phyloP scores from a whole-genome alignment of 768 basidiomycete species.

The Cubamyces lactineus region DNA sequence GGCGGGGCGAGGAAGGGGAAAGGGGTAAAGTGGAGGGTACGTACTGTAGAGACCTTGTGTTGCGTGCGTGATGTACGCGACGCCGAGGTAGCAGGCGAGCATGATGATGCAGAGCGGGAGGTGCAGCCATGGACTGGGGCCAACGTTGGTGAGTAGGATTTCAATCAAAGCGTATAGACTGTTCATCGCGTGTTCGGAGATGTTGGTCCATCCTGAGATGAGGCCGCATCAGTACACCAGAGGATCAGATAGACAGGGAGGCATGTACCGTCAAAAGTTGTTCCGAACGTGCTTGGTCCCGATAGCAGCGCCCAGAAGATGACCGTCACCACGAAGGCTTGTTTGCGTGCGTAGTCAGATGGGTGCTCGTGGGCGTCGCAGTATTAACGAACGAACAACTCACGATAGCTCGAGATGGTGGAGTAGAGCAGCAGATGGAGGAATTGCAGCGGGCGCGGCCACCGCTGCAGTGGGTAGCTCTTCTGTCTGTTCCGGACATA shows the following conservation, averaged over 20 bases:
- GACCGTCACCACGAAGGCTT: constrained; percentile 66
- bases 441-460: constrained; percentile 58
- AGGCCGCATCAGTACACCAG: constrained; percentile 7
- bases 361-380: too few species aligned
- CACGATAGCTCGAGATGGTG: constrained; percentile 60
- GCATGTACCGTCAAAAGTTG: constrained; percentile 43
- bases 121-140: constrained; percentile 55
- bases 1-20: background rate
- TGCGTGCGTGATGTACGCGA: constrained; percentile 68
- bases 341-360: background rate
- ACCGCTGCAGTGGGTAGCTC: constrained; percentile 59
- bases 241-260: background rate
- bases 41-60: constrained; percentile 68
- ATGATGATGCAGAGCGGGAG: constrained; percentile 51
- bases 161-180: constrained; percentile 59
- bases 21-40: constrained; percentile 29
- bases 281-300: constrained; percentile 44
- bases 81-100: constrained; percentile 59
- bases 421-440: constrained; percentile 57
- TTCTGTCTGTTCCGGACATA: constrained; percentile 40
- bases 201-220: constrained; percentile 56
- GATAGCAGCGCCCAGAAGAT: constrained; percentile 65
- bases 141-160: constrained; percentile 54
- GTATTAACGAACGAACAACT: constrained; percentile 32
- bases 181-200: constrained; percentile 67